Conservation (phyloP, 148 eudicot species). For the Fallopia convolvulus region DNA sequence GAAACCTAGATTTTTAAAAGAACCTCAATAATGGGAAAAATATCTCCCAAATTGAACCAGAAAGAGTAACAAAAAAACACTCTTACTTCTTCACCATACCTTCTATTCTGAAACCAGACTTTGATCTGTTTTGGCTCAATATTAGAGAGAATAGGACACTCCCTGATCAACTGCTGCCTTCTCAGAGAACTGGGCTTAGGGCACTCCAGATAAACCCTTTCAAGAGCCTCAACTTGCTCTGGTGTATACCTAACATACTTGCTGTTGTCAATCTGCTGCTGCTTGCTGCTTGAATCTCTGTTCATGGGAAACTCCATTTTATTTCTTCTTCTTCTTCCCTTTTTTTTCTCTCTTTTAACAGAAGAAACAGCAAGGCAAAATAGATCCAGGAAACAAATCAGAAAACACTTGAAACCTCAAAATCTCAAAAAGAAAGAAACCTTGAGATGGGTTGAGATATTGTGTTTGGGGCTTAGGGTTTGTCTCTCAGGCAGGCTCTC, state of each 20-base stretch:
- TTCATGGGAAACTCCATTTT: slow-evolving; percentile 16
- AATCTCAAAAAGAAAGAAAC: not conserved
- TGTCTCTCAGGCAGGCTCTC: slow-evolving; percentile 19
- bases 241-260: slow-evolving; percentile 23
- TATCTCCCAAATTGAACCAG: not conserved
- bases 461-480: not conserved
- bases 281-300: slow-evolving; percentile 7
- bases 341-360: not conserved
- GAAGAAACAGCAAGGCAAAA: not conserved
- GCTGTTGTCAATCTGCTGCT: slow-evolving; percentile 15
- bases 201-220: slow-evolving; percentile 19
- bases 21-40: too few species aligned
- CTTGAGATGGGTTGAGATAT: not conserved
- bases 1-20: not conserved
- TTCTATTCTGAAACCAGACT: slow-evolving; percentile 24
- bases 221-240: slow-evolving; percentile 19
- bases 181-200: slow-evolving; percentile 20
- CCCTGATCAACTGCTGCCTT: slow-evolving; percentile 18
- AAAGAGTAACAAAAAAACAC: not conserved
- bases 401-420: slow-evolving; percentile 3
- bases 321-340: not conserved
- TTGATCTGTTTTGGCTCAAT: slow-evolving; percentile 22
- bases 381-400: slow-evolving; percentile 3
- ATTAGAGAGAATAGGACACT: slow-evolving; percentile 20
- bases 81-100: not conserved